Base-by-base conservation (phyloP, 805 yeast species). In the Blastobotrys terrestris region DNA sequence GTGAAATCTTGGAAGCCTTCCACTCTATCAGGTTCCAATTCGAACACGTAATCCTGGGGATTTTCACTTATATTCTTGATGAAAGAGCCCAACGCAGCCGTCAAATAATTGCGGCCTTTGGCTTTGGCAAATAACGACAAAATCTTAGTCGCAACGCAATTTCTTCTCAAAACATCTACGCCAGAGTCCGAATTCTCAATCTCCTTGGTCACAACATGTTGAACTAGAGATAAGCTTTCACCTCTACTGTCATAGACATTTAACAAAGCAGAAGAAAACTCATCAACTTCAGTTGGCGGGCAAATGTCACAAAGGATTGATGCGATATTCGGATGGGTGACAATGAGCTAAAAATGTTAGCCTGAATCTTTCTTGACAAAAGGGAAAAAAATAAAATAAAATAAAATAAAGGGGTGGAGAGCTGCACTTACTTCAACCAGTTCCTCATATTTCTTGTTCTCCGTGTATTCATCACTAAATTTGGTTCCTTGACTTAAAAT, bases 121-220 rank as follows among this genome's bases (percentile, higher is more conserved):
- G 76, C 72, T 59, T 82, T 79, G 0, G 94, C 87, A 59, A 83
- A 81, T 14, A 85, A 72, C 0, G 91, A 83, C 49, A 88, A 72
- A 49, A 88, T 74, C 60, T 90, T 77, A 0, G 96, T 88, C 31
- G 94, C 86, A 39, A 88, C 85, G 50, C 91, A 83, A 65, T 89
- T 89, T 51, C 94, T 77, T 61, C 96, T 76, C 60, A 89, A 74
- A 31, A 89, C 80, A 62, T 87, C 94, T 31, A 86, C 79, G 16
- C 86, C 78, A 54, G 84, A 77, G 1, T 78, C 68, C 0, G 87
- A 81, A 26, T 70, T 73, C 49, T 71, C 64, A 19, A 89, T 84
- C 63, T 88, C 96, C 53, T 79, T 80, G 22, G 71, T 72, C 16
- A 88, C 72, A 46, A 86, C 68, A 7, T 77, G 73, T 1, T 77